phyloP scores from a whole-genome alignment of 768 basidiomycete species.

The Pseudohyphozyma bogoriensis region DNA sequence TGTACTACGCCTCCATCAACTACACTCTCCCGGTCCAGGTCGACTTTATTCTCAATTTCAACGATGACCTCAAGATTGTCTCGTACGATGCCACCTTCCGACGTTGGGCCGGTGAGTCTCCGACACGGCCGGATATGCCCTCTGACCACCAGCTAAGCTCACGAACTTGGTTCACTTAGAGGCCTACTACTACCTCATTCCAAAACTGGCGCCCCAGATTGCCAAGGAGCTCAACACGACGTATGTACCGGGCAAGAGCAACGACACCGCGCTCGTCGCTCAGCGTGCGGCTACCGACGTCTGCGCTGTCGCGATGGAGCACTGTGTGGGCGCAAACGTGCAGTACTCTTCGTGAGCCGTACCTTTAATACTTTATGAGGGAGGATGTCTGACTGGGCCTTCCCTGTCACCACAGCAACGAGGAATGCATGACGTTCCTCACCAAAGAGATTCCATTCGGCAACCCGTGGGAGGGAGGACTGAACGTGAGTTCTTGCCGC shows the following conservation, averaged over 20 bases:
- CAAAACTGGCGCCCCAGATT: not conserved
- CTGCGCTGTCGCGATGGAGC: not conserved
- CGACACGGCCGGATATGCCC: too few species aligned
- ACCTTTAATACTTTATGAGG: too few species aligned
- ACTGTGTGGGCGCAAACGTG: not conserved
- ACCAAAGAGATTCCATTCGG: not conserved
- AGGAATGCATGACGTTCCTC: not conserved
- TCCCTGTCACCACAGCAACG: not conserved
- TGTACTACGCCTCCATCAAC: not conserved
- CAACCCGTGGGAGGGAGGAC: not conserved
- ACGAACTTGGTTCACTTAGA: too few species aligned
- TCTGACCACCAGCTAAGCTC: too few species aligned
- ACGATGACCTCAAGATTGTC: slow-evolving; percentile 5
- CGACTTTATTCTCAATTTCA: not conserved
- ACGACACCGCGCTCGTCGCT: not conserved
- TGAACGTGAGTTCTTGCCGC: not conserved
- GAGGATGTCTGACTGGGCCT: too few species aligned
- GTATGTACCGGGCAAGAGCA: not conserved
- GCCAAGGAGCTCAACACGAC: not conserved
- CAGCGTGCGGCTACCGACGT: not conserved
- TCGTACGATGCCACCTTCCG: slow-evolving; percentile 7
- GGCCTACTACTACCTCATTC: not conserved
- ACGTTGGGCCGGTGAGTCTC: not conserved
- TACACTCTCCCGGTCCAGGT: not conserved
- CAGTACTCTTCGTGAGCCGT: not conserved